Percentiles rank a stretch among this genome's conserved stretches.
Conservation (phyloP, 768 basidiomycete species). For the Kwoniella sp. region DNA sequence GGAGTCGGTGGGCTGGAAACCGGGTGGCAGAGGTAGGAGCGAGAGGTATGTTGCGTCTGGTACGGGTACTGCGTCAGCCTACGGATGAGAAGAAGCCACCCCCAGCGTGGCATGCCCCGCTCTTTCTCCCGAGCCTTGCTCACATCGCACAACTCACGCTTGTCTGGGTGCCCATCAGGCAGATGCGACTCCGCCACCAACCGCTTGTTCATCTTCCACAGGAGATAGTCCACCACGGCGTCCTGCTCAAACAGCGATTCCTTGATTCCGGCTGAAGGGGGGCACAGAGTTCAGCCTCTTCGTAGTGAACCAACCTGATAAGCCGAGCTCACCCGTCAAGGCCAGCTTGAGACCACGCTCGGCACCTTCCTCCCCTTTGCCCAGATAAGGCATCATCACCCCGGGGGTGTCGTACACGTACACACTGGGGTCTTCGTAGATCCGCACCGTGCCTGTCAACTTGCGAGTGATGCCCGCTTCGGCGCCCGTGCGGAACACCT, state of each 20-base stretch:
- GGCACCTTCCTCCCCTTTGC: conserved; percentile 74
- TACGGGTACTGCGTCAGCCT: not conserved
- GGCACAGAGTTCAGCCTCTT: not conserved
- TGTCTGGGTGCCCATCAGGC: conserved; percentile 29
- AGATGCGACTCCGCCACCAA: conserved; percentile 11
- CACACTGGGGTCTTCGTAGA: conserved; percentile 69
- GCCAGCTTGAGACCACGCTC: conserved; percentile 91
- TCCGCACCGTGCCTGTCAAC: conserved; percentile 80
- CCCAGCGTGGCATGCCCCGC: too few relatives aligned
- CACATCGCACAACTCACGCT: conserved; percentile 51
- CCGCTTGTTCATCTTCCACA: conserved; percentile 72
- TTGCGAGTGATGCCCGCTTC: conserved; percentile 86
- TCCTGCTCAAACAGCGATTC: conserved; percentile 84
- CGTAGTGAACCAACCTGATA: not conserved
- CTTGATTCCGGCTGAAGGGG: conserved; percentile 70
- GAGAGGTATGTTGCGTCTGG: conserved; percentile 24
- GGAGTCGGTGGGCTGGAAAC: conserved; percentile 60
- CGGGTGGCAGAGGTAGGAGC: conserved; percentile 52
- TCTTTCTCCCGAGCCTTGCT: too few relatives aligned
- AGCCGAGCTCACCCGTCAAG: conserved; percentile 64
- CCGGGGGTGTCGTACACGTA: conserved; percentile 96
- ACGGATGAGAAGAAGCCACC: not conserved
- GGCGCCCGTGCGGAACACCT: conserved; percentile 82
- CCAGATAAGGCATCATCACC: conserved; percentile 93
- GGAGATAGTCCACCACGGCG: conserved; percentile 74